phyloP scores from a whole-genome alignment of 202 grass and related monocot species.

The Schoenoplectus tabernaemontani region DNA sequence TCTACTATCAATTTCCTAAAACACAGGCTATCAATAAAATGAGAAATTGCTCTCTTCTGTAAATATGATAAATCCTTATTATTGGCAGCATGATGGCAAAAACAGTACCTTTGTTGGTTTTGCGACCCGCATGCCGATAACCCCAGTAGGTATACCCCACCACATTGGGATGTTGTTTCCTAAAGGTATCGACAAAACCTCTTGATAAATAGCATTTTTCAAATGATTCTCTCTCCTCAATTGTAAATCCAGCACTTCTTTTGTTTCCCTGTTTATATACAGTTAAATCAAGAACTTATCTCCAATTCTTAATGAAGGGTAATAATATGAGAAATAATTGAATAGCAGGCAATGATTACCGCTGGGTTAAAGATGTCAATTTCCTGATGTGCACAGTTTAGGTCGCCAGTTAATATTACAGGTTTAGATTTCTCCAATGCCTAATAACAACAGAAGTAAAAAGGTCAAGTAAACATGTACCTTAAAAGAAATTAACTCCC shows the following conservation, averaged over 20 bases:
- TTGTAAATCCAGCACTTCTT: slow-evolving; percentile 87
- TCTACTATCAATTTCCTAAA: neutral
- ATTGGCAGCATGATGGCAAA: neutral
- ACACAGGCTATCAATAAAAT: neutral
- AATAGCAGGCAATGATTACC: slow-evolving; percentile 38
- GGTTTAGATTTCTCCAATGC: slow-evolving; percentile 88
- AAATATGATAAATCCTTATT: neutral
- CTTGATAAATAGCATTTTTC: slow-evolving; percentile 69
- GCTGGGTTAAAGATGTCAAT: slow-evolving; percentile 92
- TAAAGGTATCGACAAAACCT: slow-evolving; percentile 83
- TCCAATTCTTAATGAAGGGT: neutral
- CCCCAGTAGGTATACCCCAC: slow-evolving; percentile 93
- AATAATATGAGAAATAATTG: neutral
- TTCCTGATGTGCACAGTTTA: slow-evolving; percentile 91
- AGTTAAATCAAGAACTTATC: neutral
- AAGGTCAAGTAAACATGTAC: neutral
- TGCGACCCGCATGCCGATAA: slow-evolving; percentile 54
- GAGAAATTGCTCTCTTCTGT: neutral
- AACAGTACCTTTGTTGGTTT: slow-evolving; percentile 73
- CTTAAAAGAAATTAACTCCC: neutral
- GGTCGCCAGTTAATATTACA: slow-evolving; percentile 90
- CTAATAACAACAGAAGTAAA: slow-evolving; percentile 33
- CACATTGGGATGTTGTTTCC: slow-evolving; percentile 69
- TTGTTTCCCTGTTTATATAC: slow-evolving; percentile 61
- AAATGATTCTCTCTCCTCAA: slow-evolving; percentile 82